Evolutionary conservation across 1,139 yeast species (phyloP), one percentile per base, ranked within the genome.

Genomic region (Citeromyces siamensis): DNA sequence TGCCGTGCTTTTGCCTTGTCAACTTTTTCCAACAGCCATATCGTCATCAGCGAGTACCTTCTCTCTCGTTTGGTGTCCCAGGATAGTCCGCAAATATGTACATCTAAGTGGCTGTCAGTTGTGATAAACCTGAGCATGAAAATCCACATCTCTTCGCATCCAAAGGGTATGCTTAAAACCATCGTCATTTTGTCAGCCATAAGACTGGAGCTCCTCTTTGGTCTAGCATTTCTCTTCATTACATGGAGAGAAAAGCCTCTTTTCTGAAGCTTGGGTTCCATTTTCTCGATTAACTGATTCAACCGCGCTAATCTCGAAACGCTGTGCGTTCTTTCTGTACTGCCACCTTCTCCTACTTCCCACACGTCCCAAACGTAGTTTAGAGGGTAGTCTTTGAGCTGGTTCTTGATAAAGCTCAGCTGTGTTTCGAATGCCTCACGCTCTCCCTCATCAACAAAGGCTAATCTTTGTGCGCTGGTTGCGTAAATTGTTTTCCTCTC

Each of bases 291-390:
- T n/a, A n/a, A n/a, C n/a, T n/a, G n/a, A n/a, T n/a, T n/a, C n/a
- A n/a, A n/a, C n/a, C n/a, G n/a, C n/a, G n/a, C n/a, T n/a, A n/a
- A n/a, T n/a, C n/a, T n/a, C n/a, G n/a, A n/a, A n/a, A n/a, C n/a
- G n/a, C n/a, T n/a, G n/a, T n/a, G n/a, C n/a, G n/a, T n/a, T n/a
- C n/a, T n/a, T n/a, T 23, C 28, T 23, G 13, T 14, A 23, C 10
- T 5, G 28, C 13, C 5, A 23, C 14, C 28, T 23, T 8, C 10
- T 5, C 10, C 5, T 23, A n/a, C 10, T 23, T 26, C 31, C 31
- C 31, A 26, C 9, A 26, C 31, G 6, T 6, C 16, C 31, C 31
- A 26, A 26, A 26, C 16, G 31, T 26, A 26, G 31, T 26, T 26
- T 7, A 26, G 31, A 26, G 31, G 31, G 16, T 26, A 26, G 31